phyloP scores from a whole-genome alignment of 352 stramenopile species.

The Aphanomyces stellatus region DNA sequence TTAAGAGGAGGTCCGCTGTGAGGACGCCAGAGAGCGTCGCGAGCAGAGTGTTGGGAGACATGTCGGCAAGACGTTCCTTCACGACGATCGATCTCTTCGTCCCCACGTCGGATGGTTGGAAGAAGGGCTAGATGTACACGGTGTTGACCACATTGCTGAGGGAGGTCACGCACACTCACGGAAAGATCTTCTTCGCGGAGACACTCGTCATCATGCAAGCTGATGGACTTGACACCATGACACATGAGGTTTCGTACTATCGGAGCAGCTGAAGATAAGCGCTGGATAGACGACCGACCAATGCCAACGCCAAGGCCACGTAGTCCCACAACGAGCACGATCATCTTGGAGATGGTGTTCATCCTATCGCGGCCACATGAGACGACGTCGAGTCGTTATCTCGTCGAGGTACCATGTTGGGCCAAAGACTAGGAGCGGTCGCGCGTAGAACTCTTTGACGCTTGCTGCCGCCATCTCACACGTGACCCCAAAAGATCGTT shows the following conservation, averaged over 20 bases:
- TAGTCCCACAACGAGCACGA: slow-evolving; percentile 37
- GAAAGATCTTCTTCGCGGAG: slow-evolving; percentile 32
- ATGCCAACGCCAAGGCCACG: slow-evolving; percentile 36
- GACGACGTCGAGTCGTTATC: neutral
- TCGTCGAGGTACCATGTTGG: slow-evolving; percentile 3
- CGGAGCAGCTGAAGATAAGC: neutral
- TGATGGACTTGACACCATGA: slow-evolving; percentile 31
- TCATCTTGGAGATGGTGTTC: slow-evolving; percentile 34
- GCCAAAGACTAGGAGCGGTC: neutral
- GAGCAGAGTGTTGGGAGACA: slow-evolving; percentile 26
- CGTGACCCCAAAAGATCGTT: no score
- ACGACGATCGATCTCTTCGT: slow-evolving; percentile 5
- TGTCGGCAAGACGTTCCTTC: slow-evolving; percentile 1
- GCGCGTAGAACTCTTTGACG: slow-evolving; percentile 1
- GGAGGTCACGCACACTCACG: slow-evolving; percentile 19
- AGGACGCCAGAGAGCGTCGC: slow-evolving; percentile 27
- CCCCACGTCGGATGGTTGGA: neutral
- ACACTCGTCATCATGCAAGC: slow-evolving; percentile 37
- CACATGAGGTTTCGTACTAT: slow-evolving; percentile 32
- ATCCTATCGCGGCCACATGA: no score
- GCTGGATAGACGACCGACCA: slow-evolving; percentile 16
- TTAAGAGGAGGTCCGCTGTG: slow-evolving; percentile 32
- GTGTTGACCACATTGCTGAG: neutral
- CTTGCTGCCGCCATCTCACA: neutral
- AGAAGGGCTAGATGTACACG: neutral